A percentile compares a stretch with the other conserved stretches of the same genome.
Evolutionary conservation across 2,329 filamentous ascomycete genomes (phyloP).

Genomic region (Fusarium domesticum): DNA sequence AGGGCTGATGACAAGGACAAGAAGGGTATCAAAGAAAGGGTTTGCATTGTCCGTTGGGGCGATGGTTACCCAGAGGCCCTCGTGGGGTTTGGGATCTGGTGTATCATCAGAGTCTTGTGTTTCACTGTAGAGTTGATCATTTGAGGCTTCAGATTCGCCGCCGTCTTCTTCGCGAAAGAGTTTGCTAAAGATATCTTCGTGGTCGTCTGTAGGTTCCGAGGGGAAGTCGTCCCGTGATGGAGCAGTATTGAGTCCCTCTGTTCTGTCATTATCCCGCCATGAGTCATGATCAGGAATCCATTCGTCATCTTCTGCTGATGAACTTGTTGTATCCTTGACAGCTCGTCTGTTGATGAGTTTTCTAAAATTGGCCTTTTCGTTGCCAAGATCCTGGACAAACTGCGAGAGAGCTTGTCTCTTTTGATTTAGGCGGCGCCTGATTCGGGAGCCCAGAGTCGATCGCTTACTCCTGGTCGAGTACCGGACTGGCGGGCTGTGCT

Average conservation of each 20-base stretch:
- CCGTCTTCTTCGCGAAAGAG: constrained; percentile 24
- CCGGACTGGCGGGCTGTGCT: constrained; percentile 4
- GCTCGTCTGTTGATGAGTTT: constrained; percentile 2
- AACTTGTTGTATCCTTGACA: constrained; percentile 7
- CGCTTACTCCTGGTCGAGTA: constrained; percentile 16
- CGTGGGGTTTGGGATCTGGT: constrained; percentile 40
- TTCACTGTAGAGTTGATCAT: constrained; percentile 23
- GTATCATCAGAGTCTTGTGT: constrained; percentile 13
- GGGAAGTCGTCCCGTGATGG: neutral
- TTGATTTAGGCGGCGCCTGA: constrained; percentile 9
- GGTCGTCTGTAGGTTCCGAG: constrained; percentile 5
- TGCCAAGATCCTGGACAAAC: constrained; percentile 6
- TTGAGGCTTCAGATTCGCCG: constrained; percentile 23
- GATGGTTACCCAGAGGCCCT: constrained; percentile 94
- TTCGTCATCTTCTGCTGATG: constrained; percentile 1
- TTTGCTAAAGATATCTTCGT: constrained; percentile 19
- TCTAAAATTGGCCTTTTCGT: constrained; percentile 9
- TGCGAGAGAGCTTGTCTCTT: constrained; percentile 11
- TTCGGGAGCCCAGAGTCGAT: constrained; percentile 5
- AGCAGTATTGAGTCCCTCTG: neutral
- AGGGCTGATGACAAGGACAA: constrained; percentile 95
- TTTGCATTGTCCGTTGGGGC: constrained; percentile 85
- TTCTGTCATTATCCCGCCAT: neutral
- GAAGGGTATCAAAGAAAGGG: constrained; percentile 91
- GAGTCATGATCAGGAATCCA: neutral